A percentile compares a stretch with the other conserved stretches of the same genome.
Conservation (phyloP, 2,329 filamentous ascomycete genomes). For the Ramichloridium luteum region DNA sequence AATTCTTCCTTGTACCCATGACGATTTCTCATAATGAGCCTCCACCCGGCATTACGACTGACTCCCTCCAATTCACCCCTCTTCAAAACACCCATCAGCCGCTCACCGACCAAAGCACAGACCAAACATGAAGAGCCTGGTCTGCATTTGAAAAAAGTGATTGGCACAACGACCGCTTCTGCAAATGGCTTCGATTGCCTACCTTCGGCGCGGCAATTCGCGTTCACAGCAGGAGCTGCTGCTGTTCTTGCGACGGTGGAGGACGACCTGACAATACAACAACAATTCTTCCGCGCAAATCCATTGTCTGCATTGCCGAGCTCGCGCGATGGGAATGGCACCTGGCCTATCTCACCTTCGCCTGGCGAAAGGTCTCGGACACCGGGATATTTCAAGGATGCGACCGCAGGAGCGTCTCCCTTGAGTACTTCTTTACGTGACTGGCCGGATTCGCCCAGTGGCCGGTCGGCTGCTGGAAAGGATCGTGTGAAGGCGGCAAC, state of each 20-base stretch:
- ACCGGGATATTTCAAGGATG: constrained; percentile 26
- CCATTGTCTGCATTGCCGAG: constrained; percentile 10
- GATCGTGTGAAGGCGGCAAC: constrained; percentile 92
- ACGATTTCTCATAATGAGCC: constrained; percentile 26
- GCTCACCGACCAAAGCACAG: constrained; percentile 47
- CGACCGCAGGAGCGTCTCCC: constrained; percentile 34
- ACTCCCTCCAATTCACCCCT: constrained; percentile 67
- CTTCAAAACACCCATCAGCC: constrained; percentile 45
- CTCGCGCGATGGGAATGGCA: constrained; percentile 13
- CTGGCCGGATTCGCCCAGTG: constrained; percentile 45
- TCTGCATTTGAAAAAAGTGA: constrained; percentile 68
- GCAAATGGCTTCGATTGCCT: constrained; percentile 79
- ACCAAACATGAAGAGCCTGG: constrained; percentile 31
- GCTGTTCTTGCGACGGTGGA: constrained; percentile 80
- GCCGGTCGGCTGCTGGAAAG: constrained; percentile 72
- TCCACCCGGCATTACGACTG: constrained; percentile 28
- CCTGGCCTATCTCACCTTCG: constrained; percentile 15
- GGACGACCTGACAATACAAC: constrained; percentile 49
- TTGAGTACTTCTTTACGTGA: constrained; percentile 28
- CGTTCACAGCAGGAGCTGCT: constrained; percentile 83
- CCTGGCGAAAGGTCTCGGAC: constrained; percentile 16
- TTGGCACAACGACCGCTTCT: constrained; percentile 78
- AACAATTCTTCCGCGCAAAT: constrained; percentile 77
- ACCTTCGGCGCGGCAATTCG: constrained; percentile 57
- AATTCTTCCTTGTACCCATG: constrained; percentile 12